phyloP scores from a whole-genome alignment of 306 rosid species.

The Hippophae tibetana region DNA sequence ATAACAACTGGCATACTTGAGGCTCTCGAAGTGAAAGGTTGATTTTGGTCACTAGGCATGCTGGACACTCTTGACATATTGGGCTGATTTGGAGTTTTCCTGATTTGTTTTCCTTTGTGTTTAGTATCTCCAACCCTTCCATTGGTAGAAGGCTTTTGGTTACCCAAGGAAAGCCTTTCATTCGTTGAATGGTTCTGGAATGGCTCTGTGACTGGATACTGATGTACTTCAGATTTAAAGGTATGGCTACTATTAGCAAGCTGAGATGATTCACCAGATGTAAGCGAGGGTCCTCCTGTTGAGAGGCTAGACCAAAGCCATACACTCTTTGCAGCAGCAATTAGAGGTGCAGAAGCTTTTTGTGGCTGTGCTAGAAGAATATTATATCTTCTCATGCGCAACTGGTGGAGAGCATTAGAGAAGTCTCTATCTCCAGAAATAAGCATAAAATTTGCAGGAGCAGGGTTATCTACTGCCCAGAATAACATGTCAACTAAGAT shows the following conservation, averaged over 20 bases:
- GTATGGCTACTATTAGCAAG: slow-evolving; percentile 29
- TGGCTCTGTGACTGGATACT: slow-evolving; percentile 26
- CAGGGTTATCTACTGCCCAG: slow-evolving; percentile 91
- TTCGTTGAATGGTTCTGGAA: slow-evolving; percentile 29
- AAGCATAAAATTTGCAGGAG: slow-evolving; percentile 79
- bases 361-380: slow-evolving; percentile 79
- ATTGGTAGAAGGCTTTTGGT: slow-evolving; percentile 31
- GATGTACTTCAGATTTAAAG: slow-evolving; percentile 28
- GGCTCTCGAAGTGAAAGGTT: no score
- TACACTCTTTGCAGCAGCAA: slow-evolving; percentile 69
- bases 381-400: slow-evolving; percentile 71
- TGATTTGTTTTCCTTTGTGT: slow-evolving; percentile 17
- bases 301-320: slow-evolving; percentile 77
- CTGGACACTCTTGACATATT: slow-evolving; percentile 25
- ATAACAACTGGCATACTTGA: no score
- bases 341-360: slow-evolving; percentile 47
- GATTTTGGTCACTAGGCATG: slow-evolving; percentile 28
- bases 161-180: slow-evolving; percentile 32
- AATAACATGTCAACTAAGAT: slow-evolving; percentile 78
- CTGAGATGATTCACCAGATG: slow-evolving; percentile 45
- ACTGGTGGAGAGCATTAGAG: slow-evolving; percentile 77
- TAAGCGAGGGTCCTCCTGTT: slow-evolving; percentile 54
- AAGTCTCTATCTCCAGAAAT: slow-evolving; percentile 82
- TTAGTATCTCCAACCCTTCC: slow-evolving; percentile 47
- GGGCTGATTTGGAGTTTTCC: slow-evolving; percentile 38